Conservation (phyloP, 1,284 basidiomycete species). For the Pseudozyma flocculosa region DNA sequence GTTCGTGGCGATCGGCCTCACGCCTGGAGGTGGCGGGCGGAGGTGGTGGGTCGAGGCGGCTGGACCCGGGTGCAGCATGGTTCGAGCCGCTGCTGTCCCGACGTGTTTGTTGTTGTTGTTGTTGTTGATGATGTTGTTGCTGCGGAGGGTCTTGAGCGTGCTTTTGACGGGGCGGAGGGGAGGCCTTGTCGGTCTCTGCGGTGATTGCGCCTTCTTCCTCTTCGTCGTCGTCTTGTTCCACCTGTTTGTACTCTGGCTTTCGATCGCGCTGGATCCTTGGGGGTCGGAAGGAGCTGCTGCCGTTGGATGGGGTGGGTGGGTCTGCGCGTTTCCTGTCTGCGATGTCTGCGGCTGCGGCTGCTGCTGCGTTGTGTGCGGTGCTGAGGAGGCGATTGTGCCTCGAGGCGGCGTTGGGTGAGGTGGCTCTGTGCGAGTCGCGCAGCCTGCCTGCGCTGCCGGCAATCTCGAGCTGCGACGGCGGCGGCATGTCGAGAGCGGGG, state of each 20-base stretch:
- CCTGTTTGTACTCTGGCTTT: not conserved
- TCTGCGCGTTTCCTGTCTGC: not conserved
- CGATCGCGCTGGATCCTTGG: not conserved
- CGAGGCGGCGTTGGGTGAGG: no score
- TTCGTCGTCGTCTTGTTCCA: constrained; percentile 12
- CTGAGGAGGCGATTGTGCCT: no score
- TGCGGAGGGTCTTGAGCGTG: no score
- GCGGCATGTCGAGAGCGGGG: no score
- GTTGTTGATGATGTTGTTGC: no score
- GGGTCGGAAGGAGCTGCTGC: not conserved
- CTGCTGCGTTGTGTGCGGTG: no score
- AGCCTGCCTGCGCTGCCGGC: no score
- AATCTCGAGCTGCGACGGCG: no score
- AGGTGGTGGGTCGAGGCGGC: not conserved
- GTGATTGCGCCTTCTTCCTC: constrained; percentile 35
- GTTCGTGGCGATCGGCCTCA: not conserved
- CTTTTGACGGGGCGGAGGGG: no score
- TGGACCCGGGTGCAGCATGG: not conserved
- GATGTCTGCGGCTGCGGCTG: not conserved
- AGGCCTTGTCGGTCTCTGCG: not conserved
- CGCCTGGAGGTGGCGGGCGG: not conserved
- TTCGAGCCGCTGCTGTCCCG: not conserved
- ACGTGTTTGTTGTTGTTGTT: no score
- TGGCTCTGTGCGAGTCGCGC: no score
- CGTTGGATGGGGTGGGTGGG: not conserved